Evolutionary conservation across 176 grass and related monocot genomes (phyloP), one percentile per base, ranked within the genome.

Genomic region (Areca catechu): DNA sequence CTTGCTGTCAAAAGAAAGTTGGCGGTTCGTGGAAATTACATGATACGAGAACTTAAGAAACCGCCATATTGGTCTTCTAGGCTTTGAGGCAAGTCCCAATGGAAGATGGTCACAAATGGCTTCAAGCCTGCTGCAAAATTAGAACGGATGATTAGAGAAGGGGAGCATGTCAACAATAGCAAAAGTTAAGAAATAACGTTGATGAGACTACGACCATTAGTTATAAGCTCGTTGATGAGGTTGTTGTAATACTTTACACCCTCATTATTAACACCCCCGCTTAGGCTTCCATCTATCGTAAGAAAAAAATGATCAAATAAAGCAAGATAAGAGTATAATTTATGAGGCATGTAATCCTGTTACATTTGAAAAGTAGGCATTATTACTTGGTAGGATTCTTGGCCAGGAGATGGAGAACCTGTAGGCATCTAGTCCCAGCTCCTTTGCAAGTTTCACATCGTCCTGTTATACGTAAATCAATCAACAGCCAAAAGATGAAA

Each of bases 231-330:
- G 15, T 89, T 49, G 5, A 84, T 80, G 54, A 89, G 68, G 62
- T 64, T 71, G 61, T 89, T 89, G 64, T 89, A 89, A 57, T 79
- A 84, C 10, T 79, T 55, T 7, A 89, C 58, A 10, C 85, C 85
- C 54, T 70, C 76, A 25, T 73, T 69, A 73, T 80, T 89, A 21
- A 84, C 43, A 51, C 85, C 80, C 48, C 85, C 80, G 29, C 64
- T 66, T 34, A 77, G 51, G n/a, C 49, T 77, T 54, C 85, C 85
- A 24, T 66, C 85, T 89, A 56, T 12, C 63, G 25, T 20, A 1
- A 66, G 34, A 22, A 14, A n/a, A 64, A 43, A 43, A 43, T 14
- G 7, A 43, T 14, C 34, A 43, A 43, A 12, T 43, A 43, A 43
- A 43, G 9, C 34, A 43, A 12, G 34, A 43, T 43, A 43, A 12